These are phyloP conservation scores for Chrysanthemum lavandulifolium DNA, from an alignment of 129 eudicot genomes.

Conservation along the genomic window DNA sequence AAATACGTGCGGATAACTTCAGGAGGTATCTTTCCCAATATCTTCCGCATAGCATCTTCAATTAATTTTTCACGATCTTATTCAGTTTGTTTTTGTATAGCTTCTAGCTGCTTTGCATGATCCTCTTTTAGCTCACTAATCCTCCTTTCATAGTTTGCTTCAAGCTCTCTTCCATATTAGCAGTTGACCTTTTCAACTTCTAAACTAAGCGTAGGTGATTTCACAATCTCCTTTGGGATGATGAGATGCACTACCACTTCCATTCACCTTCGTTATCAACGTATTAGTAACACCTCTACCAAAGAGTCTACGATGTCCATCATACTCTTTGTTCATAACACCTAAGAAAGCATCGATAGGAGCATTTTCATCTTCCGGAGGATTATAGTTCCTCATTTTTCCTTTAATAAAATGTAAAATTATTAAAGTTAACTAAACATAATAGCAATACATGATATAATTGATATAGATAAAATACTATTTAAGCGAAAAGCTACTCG, in stretches of 20 bases:
- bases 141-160: background rate
- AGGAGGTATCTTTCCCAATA: background rate
- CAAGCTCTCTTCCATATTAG: background rate
- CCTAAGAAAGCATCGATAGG: background rate
- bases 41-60: background rate
- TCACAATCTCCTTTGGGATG: background rate
- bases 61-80: background rate
- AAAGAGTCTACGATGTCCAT: background rate
- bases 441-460: background rate
- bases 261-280: background rate
- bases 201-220: background rate
- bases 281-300: background rate
- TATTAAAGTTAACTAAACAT: too few species aligned
- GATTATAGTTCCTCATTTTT: background rate
- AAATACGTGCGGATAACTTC: background rate
- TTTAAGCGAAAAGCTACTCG: too few species aligned
- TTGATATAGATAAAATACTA: background rate
- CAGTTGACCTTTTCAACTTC: background rate
- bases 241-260: background rate
- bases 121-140: background rate
- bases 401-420: too few species aligned
- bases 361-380: background rate
- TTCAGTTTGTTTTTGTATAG: background rate
- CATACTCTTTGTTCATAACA: background rate
- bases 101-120: background rate